Conservation (phyloP, 192 early-diverging fungal species). For the Mortierella claussenii region DNA sequence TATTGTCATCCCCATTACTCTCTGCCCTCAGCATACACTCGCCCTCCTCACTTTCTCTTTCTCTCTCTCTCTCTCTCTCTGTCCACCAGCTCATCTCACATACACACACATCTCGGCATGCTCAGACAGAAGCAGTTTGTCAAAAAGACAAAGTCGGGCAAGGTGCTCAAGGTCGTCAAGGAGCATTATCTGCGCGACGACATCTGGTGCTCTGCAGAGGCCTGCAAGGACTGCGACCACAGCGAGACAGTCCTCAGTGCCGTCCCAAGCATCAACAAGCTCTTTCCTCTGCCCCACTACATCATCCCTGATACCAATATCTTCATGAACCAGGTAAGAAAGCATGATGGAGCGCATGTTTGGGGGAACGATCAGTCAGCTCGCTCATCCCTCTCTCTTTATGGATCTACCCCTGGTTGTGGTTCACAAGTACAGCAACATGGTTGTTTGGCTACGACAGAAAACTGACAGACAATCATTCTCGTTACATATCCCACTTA, state of each 20-base stretch:
- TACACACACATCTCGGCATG: slow-evolving; percentile 16
- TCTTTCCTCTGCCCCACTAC: slow-evolving; percentile 70
- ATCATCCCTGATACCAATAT: slow-evolving; percentile 97
- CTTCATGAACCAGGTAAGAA: slow-evolving; percentile 81
- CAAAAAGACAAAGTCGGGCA: slow-evolving; percentile 91
- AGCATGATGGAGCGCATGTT: no score
- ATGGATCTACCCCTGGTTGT: no score
- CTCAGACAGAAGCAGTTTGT: slow-evolving; percentile 87
- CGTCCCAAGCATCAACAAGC: slow-evolving; percentile 61
- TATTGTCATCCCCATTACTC: no score
- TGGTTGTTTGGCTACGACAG: no score
- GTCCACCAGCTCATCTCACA: neutral
- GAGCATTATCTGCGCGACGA: slow-evolving; percentile 98
- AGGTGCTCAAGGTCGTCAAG: slow-evolving; percentile 92
- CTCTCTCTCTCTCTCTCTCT: neutral
- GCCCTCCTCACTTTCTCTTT: neutral
- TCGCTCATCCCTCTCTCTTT: neutral
- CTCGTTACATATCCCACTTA: neutral
- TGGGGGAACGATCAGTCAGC: no score
- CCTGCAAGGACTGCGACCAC: slow-evolving; percentile 66
- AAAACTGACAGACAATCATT: no score
- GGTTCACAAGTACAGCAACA: no score
- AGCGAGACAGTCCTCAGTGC: slow-evolving; percentile 57
- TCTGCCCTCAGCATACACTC: no score
- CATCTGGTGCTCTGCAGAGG: slow-evolving; percentile 81